These are phyloP conservation scores for Yamadazyma oceani DNA, from an alignment of 1,139 yeast species.

Conservation along the genomic window DNA sequence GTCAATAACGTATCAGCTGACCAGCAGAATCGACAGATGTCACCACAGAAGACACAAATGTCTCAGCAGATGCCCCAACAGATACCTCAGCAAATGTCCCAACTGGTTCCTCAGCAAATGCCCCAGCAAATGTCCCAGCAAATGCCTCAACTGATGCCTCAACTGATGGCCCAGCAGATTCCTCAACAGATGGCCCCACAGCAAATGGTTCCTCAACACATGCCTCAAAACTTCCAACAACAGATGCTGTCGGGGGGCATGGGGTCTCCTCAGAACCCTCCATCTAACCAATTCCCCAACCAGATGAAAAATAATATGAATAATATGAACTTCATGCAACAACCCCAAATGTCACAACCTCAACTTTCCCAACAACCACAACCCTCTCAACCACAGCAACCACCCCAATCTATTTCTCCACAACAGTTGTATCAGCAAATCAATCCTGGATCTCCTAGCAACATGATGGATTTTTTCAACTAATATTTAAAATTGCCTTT, in stretches of 20 bases:
- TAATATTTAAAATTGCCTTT: slow-evolving; percentile 4
- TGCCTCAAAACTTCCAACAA: background rate
- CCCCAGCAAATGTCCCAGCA: slow-evolving; percentile 7
- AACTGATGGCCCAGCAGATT: background rate
- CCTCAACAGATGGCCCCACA: background rate
- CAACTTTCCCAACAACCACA: slow-evolving; percentile 1
- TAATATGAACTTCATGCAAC: slow-evolving; percentile 10
- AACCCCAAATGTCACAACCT: slow-evolving; percentile 4
- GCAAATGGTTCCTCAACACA: background rate
- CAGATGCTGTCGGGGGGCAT: background rate
- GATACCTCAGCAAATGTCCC: slow-evolving; percentile 1
- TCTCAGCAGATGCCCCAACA: slow-evolving; percentile 4
- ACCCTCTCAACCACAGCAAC: slow-evolving; percentile 2
- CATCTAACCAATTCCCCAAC: background rate
- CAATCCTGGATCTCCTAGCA: slow-evolving; percentile 13
- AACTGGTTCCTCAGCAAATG: background rate
- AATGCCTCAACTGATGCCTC: slow-evolving; percentile 1
- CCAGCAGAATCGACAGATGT: background rate
- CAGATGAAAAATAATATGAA: slow-evolving; percentile 5
- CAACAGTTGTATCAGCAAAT: slow-evolving; percentile 39
- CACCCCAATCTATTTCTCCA: slow-evolving; percentile 29
- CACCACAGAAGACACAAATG: slow-evolving; percentile 5
- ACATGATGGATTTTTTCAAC: slow-evolving; percentile 20
- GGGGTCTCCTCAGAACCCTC: background rate
- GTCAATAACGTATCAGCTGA: slow-evolving; percentile 10